Evolutionary conservation across 495 filamentous ascomycete species (phyloP).

Genomic region (Penicillium nucicola): DNA sequence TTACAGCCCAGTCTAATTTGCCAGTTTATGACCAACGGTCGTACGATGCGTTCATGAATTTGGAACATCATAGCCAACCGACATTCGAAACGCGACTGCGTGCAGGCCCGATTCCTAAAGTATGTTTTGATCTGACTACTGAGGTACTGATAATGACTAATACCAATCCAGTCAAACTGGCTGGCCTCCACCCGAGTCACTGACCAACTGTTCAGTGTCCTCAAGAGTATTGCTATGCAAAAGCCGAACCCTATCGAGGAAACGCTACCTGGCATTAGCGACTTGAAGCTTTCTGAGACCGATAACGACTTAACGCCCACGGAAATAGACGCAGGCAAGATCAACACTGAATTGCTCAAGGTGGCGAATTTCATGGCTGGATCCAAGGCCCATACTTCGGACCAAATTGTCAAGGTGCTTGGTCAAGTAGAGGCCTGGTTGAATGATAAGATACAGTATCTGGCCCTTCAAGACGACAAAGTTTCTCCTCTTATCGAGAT

Average conservation of each 20-base stretch:
- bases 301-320: conserved; percentile 31
- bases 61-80: conserved; percentile 35
- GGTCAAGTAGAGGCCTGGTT: conserved; percentile 35
- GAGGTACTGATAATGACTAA: not conserved
- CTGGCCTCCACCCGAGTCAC: conserved; percentile 33
- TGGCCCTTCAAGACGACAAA: conserved; percentile 19
- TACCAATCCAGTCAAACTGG: conserved; percentile 34
- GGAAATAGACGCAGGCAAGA: conserved; percentile 31
- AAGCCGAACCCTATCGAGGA: conserved; percentile 27
- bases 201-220: conserved; percentile 33
- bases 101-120: conserved; percentile 38
- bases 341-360: conserved; percentile 32
- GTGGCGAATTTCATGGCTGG: conserved; percentile 35
- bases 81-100: conserved; percentile 42
- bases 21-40: conserved; percentile 30
- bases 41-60: conserved; percentile 45
- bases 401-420: conserved; percentile 31
- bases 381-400: conserved; percentile 29
- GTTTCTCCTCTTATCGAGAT: conserved; percentile 21
- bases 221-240: conserved; percentile 32
- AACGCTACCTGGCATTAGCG: conserved; percentile 29
- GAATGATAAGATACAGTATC: conserved; percentile 20
- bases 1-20: conserved; percentile 30
- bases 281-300: conserved; percentile 18
- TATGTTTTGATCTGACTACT: conserved; percentile 16